Base-by-base conservation (phyloP, 1,139 yeast genomes). In the Starmera stellimalicola region DNA sequence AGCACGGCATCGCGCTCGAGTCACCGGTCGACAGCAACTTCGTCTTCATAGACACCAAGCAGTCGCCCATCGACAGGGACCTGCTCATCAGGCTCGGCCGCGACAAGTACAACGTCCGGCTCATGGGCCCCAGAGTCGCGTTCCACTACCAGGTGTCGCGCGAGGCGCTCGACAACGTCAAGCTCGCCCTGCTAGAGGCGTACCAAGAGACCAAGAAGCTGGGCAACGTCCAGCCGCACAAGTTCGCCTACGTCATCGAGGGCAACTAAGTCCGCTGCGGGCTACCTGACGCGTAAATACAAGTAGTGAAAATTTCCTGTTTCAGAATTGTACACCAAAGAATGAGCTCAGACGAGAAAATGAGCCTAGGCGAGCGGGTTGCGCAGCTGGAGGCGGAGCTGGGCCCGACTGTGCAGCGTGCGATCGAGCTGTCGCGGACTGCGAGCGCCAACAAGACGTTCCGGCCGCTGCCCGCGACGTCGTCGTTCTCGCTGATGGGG, bases 21-120 rank as follows among this genome's bases (percentile, higher is more conserved):
- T 68, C 76, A 19, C 96, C 96, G 2, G 87, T 77, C 5, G 79
- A 88, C 45, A 84, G 96, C 9, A 87, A 80, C 55, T 84, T 88
- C 58, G 88, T 87, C 22, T 87, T 85, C 54, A 54, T 87, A 36
- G 94, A 88, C 54, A 57, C 74, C 33, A 66, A 63, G 44, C 63
- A 64, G 28, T 73, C 74, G 45, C 69, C 66, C 33, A 71, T 85
- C 57, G 72, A 79, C 51, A 74, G 78, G 14, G 68, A 61, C 19
- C 62, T 67, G 31, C 62, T 84, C 40, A 65, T 63, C 23, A 65
- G 65, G 42, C 66, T 73, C 44, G 85, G 70, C n/a, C n/a, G 79
- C 44, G 55, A 61, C 37, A 73, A 79, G 48, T 63, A 77, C 47
- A 73, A 75, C 31, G 68, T 88, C 42, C 78, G 71, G 47, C 60